phyloP scores from a whole-genome alignment of 768 basidiomycete species.

The Lepiota venenata region DNA sequence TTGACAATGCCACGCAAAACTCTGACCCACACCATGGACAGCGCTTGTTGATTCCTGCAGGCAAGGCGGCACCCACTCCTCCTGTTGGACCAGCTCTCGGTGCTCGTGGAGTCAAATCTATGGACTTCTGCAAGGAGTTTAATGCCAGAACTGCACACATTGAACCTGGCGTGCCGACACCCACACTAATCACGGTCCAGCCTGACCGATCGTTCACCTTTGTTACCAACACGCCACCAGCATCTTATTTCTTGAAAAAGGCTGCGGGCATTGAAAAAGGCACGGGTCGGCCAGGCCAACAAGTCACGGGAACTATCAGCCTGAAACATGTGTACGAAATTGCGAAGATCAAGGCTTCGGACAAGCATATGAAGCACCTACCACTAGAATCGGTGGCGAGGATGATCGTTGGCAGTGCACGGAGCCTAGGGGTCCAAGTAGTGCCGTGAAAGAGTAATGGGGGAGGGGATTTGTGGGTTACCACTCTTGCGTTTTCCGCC shows the following conservation, averaged over 20 bases:
- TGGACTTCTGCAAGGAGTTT: constrained; percentile 99
- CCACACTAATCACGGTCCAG: constrained; percentile 90
- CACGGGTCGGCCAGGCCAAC: constrained; percentile 77
- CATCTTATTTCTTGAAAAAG: constrained; percentile 87
- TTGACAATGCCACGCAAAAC: constrained; percentile 10
- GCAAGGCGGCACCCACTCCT: constrained; percentile 93
- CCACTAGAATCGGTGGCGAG: constrained; percentile 85
- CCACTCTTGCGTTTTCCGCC: constrained; percentile 2
- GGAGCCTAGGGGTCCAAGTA: constrained; percentile 85
- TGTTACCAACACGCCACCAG: constrained; percentile 87
- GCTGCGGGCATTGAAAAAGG: constrained; percentile 90
- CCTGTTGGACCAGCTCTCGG: constrained; percentile 97
- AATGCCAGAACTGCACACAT: constrained; percentile 95
- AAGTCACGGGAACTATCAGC: constrained; percentile 75
- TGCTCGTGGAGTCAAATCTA: constrained; percentile 97
- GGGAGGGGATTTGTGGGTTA: constrained; percentile 11
- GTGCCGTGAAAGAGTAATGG: constrained; percentile 56
- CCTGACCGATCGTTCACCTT: constrained; percentile 97
- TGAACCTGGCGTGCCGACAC: constrained; percentile 79
- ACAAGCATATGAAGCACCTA: constrained; percentile 86
- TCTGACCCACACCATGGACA: constrained; percentile 24
- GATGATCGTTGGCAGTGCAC: constrained; percentile 86
- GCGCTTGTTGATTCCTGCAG: constrained; percentile 88
- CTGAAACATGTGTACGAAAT: constrained; percentile 99
- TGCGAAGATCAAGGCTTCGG: constrained; percentile 91